Conservation (phyloP, 345 rosid genomes). For the Ceriops zippeliana region DNA sequence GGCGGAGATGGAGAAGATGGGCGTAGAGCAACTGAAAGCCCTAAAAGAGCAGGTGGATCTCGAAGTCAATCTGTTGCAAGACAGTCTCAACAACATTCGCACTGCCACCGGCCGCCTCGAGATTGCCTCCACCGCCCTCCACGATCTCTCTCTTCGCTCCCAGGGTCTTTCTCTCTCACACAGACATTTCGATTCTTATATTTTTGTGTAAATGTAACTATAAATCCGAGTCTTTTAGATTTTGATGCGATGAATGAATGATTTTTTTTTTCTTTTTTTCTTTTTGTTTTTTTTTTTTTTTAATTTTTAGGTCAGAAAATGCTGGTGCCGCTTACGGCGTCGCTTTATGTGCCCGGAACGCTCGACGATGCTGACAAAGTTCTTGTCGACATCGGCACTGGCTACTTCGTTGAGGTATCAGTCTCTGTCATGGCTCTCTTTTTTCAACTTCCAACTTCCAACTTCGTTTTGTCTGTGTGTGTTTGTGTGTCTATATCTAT, state of each 20-base stretch:
- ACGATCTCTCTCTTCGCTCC: slow-evolving; percentile 76
- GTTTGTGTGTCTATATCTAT: too few species aligned
- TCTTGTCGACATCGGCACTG: slow-evolving; percentile 94
- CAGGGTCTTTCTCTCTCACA: slow-evolving; percentile 36
- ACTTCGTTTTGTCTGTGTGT: too few species aligned
- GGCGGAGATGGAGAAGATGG: slow-evolving; percentile 66
- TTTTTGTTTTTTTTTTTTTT: too few species aligned
- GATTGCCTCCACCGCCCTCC: slow-evolving; percentile 67
- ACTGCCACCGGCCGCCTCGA: slow-evolving; percentile 87
- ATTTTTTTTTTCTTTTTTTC: too few species aligned
- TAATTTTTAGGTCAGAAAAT: slow-evolving; percentile 57
- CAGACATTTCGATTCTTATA: background rate
- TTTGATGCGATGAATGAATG: background rate
- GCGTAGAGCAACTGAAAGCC: slow-evolving; percentile 80
- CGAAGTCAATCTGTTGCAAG: slow-evolving; percentile 89
- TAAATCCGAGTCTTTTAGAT: too few species aligned
- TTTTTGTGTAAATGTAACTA: too few species aligned
- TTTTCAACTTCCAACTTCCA: too few species aligned
- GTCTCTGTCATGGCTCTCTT: too few species aligned
- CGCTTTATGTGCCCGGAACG: slow-evolving; percentile 82
- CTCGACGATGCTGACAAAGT: slow-evolving; percentile 80
- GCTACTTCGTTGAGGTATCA: slow-evolving; percentile 91
- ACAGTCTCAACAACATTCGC: slow-evolving; percentile 93
- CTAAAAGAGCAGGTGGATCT: slow-evolving; percentile 83
- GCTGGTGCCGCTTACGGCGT: slow-evolving; percentile 90